Percentiles rank a stretch among this genome's conserved stretches.
Evolutionary conservation across 139 green algal genomes (phyloP).

Genomic region (Tetraselmis striata): DNA sequence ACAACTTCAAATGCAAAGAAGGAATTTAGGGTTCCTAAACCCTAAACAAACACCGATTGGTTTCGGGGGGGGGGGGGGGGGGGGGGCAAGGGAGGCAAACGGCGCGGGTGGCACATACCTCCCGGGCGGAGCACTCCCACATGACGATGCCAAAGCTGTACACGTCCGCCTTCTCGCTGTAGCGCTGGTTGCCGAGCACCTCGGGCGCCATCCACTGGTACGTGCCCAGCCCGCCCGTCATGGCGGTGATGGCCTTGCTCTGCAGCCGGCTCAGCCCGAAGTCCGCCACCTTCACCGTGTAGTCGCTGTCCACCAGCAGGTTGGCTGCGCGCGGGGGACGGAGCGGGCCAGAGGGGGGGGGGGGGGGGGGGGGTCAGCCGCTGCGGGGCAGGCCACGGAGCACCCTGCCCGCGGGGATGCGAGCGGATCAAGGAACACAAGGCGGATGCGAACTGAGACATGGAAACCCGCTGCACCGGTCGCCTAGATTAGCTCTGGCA

Average conservation of each 20-base stretch:
- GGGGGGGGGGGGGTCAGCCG: not conserved
- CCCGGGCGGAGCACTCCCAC: conserved; percentile 52
- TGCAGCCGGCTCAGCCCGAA: conserved; percentile 9
- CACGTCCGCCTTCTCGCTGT: conserved; percentile 61
- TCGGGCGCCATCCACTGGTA: conserved; percentile 58
- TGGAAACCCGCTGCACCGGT: too few relatives aligned
- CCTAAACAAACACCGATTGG: too few relatives aligned
- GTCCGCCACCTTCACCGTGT: conserved; percentile 23
- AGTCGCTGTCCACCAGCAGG: conserved; percentile 46
- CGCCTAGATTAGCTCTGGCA: too few relatives aligned
- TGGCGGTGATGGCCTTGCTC: not conserved
- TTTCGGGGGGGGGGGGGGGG: too few relatives aligned
- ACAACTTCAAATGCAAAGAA: too few relatives aligned
- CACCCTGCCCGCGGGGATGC: too few relatives aligned
- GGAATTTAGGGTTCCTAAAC: too few relatives aligned
- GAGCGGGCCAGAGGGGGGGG: not conserved
- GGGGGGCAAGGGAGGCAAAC: not conserved
- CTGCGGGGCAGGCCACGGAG: too few relatives aligned
- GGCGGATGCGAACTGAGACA: too few relatives aligned
- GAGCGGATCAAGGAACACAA: too few relatives aligned
- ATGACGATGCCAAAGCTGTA: conserved; percentile 56
- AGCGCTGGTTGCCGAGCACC: conserved; percentile 54
- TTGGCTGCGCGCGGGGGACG: conserved; percentile 31
- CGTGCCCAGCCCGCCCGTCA: conserved; percentile 53
- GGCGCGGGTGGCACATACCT: not conserved